These are phyloP conservation scores for Diplocarpon rosae DNA, from an alignment of 2,329 filamentous ascomycete species.

Conservation along the genomic window DNA sequence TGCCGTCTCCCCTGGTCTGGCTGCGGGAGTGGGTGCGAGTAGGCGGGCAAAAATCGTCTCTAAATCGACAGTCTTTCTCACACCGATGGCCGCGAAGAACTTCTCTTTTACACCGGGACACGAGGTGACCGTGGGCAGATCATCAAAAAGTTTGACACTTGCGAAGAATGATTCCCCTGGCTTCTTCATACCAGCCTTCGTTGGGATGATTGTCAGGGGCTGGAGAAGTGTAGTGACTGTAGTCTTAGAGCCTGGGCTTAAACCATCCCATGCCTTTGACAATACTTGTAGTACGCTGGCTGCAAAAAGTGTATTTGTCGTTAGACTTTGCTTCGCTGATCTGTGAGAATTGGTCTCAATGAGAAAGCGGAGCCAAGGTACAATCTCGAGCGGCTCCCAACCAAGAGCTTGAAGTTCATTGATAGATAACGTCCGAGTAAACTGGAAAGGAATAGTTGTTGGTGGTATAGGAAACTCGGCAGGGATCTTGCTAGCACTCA, in stretches of 20 bases:
- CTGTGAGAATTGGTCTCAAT: slow-evolving; percentile 53
- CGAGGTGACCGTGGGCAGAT: slow-evolving; percentile 70
- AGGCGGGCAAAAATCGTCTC: slow-evolving; percentile 87
- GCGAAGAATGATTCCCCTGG: slow-evolving; percentile 85
- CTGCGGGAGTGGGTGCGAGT: slow-evolving; percentile 47
- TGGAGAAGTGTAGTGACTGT: slow-evolving; percentile 55
- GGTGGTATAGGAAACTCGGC: slow-evolving; percentile 70
- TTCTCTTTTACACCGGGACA: slow-evolving; percentile 82
- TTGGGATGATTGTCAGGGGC: slow-evolving; percentile 69
- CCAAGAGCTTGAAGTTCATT: slow-evolving; percentile 68
- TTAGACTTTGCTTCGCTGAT: slow-evolving; percentile 56
- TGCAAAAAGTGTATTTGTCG: slow-evolving; percentile 61
- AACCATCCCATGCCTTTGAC: slow-evolving; percentile 83
- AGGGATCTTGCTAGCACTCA: slow-evolving; percentile 69
- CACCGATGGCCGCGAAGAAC: slow-evolving; percentile 70
- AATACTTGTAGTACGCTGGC: slow-evolving; percentile 65
- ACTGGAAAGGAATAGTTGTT: slow-evolving; percentile 73
- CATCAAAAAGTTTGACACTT: slow-evolving; percentile 89
- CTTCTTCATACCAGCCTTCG: slow-evolving; percentile 78
- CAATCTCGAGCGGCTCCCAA: slow-evolving; percentile 75
- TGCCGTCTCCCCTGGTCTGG: slow-evolving; percentile 36
- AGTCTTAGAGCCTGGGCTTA: slow-evolving; percentile 54
- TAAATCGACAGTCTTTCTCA: slow-evolving; percentile 89
- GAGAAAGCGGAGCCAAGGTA: slow-evolving; percentile 76
- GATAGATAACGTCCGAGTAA: slow-evolving; percentile 58